Percentiles rank a stretch among this genome's conserved stretches.
These are phyloP conservation scores for Hypsizygus marmoreus DNA, from an alignment of 768 basidiomycete genomes.

Conservation along the genomic window DNA sequence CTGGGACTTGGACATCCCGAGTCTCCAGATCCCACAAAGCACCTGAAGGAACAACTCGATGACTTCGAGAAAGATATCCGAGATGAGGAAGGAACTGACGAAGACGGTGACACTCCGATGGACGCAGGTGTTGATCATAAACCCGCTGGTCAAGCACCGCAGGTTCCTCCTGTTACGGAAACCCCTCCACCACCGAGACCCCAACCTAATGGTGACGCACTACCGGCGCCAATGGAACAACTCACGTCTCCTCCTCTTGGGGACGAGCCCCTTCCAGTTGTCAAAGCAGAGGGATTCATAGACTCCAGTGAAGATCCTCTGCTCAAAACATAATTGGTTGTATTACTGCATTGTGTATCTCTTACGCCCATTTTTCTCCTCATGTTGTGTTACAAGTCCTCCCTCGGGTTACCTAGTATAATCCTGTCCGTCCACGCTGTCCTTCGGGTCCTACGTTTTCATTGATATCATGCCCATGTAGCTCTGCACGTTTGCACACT, in stretches of 20 bases:
- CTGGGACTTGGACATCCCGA: slow-evolving; percentile 45
- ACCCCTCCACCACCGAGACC: slow-evolving; percentile 48
- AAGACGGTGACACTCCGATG: slow-evolving; percentile 37
- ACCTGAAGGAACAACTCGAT: slow-evolving; percentile 61
- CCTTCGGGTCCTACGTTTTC: slow-evolving; percentile 26
- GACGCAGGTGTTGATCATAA: slow-evolving; percentile 25
- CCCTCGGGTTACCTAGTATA: slow-evolving; percentile 18
- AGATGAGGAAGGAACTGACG: slow-evolving; percentile 36
- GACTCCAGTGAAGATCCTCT: slow-evolving; percentile 65
- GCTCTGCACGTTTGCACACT: slow-evolving; percentile 27
- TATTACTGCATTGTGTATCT: slow-evolving; percentile 17
- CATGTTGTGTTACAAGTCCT: slow-evolving; percentile 18
- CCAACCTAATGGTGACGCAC: slow-evolving; percentile 47
- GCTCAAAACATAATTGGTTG: slow-evolving; percentile 27
- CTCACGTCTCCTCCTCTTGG: slow-evolving; percentile 51
- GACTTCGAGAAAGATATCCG: slow-evolving; percentile 58
- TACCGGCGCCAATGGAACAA: slow-evolving; percentile 45
- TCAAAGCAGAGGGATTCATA: slow-evolving; percentile 65
- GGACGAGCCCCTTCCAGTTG: slow-evolving; percentile 53
- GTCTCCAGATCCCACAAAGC: slow-evolving; percentile 54
- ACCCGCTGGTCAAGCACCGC: slow-evolving; percentile 21
- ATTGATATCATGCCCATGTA: slow-evolving; percentile 30
- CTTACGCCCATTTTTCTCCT: slow-evolving; percentile 16
- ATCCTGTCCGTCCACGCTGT: slow-evolving; percentile 21
- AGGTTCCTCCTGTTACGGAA: slow-evolving; percentile 39